These are phyloP conservation scores for Diaporthe helianthi DNA, from an alignment of 2,329 filamentous ascomycete genomes.

Conservation along the genomic window DNA sequence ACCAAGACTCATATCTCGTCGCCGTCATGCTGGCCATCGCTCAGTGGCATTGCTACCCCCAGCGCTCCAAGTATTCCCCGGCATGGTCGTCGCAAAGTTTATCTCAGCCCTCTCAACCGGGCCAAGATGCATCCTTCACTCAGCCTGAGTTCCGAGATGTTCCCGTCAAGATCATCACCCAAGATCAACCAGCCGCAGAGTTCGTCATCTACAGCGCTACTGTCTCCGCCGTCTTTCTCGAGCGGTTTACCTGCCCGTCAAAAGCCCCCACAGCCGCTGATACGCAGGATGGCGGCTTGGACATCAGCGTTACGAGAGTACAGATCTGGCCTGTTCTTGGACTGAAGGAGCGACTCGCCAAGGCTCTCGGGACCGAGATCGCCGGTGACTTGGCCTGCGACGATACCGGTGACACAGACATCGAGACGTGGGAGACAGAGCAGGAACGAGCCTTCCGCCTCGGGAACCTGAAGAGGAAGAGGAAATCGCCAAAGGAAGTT, in stretches of 20 bases:
- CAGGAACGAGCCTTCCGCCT: constrained; percentile 37
- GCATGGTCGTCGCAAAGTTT: constrained; percentile 40
- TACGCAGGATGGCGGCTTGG: constrained; percentile 46
- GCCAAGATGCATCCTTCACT: constrained; percentile 32
- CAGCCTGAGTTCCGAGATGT: constrained; percentile 53
- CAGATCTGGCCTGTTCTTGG: constrained; percentile 63
- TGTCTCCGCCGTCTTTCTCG: constrained; percentile 56
- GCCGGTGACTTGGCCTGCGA: constrained; percentile 48
- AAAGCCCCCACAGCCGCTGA: constrained; percentile 45
- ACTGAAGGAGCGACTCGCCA: constrained; percentile 61
- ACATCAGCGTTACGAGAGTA: constrained; percentile 56
- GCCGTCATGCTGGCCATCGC: constrained; percentile 64
- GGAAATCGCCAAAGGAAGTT: constrained; percentile 47
- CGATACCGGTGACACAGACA: constrained; percentile 41
- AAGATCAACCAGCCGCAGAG: constrained; percentile 55
- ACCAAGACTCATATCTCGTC: constrained; percentile 61
- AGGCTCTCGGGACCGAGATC: constrained; percentile 58
- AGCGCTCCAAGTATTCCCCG: constrained; percentile 27
- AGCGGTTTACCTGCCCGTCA: constrained; percentile 57
- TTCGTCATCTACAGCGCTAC: constrained; percentile 62
- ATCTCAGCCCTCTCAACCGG: constrained; percentile 27
- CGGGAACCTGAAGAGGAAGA: constrained; percentile 43
- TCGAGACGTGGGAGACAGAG: constrained; percentile 55
- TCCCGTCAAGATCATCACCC: constrained; percentile 57
- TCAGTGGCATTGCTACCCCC: constrained; percentile 59